Evolutionary conservation across 768 basidiomycete species (phyloP), one percentile per base, ranked within the genome.

Genomic region (Pisolithus orientalis): DNA sequence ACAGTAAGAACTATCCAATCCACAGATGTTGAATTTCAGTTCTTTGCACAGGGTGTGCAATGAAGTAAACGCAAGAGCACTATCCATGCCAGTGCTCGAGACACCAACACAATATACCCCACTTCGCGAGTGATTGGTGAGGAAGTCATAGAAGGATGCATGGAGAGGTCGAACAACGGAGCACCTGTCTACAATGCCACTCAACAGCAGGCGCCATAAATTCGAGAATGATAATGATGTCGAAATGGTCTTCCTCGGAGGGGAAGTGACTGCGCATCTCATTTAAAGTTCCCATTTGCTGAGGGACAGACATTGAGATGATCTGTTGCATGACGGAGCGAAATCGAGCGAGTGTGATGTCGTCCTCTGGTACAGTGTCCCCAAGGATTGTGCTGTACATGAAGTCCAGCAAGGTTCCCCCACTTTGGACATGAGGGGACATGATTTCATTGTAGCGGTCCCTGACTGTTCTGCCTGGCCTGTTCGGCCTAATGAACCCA

Each of bases 1-100:
- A 8, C 62, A 27, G 48, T 65, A 62, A 3, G 71, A 72, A 7
- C 59, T 64, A 17, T 59, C 55, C 8, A 73, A 72, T 70, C 47
- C 21, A 21, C 21, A 21, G 21, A 21, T 21, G 21, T 73, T 70
- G 59, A 74, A 73, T 44, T 53, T 51, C 27, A 72, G 66, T 4
- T 51, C 56, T 3, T 51, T 40, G 6, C 64, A 55, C 71, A 73
- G 66, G 13, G 65, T 50, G 2, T 47, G 43, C 5, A 74, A 48
- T 9, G 58, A 66, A n/a, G 56, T 50, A 6, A 49, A 28, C 2
- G 62, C 58, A 1, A 71, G 24, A 5, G 6, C 8, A 29, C 29
- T 8, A 29, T 44, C 24, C n/a, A 44, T 10, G 6, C 25, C 24
- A 27, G 24, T 24, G 21, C 27, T 13, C 4, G 21, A 6, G 7